Conservation (phyloP, 805 yeast species). For the Zygoascus ofunaensis region DNA sequence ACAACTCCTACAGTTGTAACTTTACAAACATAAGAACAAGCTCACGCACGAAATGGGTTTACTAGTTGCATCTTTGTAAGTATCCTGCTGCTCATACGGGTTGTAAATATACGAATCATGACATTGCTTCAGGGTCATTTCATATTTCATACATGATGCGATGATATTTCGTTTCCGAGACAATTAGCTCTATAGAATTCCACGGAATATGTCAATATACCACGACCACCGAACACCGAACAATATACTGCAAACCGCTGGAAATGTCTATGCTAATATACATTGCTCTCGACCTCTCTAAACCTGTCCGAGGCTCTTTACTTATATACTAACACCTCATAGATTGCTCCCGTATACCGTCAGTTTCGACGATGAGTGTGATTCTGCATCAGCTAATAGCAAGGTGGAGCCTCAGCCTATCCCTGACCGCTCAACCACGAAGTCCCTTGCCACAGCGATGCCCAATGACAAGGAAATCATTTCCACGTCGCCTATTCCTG, state of each 20-base stretch:
- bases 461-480: neutral
- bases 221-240: too few species aligned
- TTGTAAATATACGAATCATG: neutral
- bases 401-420: neutral
- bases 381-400: neutral
- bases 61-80: conserved; percentile 23
- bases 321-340: too few species aligned
- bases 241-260: neutral
- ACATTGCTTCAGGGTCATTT: neutral
- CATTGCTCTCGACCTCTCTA: neutral
- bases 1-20: too few species aligned
- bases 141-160: too few species aligned
- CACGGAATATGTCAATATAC: too few species aligned
- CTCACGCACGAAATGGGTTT: conserved; percentile 13
- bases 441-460: neutral
- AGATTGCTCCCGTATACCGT: conserved; percentile 26
- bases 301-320: too few species aligned
- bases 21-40: too few species aligned
- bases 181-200: too few species aligned
- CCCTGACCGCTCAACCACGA: neutral
- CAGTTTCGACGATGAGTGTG: conserved; percentile 12
- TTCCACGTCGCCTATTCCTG: conserved; percentile 6
- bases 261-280: neutral
- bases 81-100: neutral
- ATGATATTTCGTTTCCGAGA: too few species aligned